Conservation (phyloP, 1,284 basidiomycete species). For the Rhodofomes roseus region DNA sequence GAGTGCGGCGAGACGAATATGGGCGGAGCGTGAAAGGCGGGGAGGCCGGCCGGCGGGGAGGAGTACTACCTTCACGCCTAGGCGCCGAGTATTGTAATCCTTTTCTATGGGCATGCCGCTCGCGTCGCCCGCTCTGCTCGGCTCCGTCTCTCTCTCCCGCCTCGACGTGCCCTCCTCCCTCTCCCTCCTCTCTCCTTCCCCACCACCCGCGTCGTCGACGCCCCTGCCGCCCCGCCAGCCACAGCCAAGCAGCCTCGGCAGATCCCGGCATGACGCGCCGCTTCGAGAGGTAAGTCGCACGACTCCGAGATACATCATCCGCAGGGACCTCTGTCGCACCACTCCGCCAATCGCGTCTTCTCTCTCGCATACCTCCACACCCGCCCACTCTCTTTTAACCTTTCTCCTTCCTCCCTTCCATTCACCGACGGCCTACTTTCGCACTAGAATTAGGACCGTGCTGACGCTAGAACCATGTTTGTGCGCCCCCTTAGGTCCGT, state of each 20-base stretch:
- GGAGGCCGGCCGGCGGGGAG: neutral
- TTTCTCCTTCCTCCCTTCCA: slow-evolving; percentile 1
- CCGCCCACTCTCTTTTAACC: slow-evolving; percentile 2
- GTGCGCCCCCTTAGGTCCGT: slow-evolving; percentile 40
- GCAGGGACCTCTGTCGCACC: slow-evolving; percentile 1
- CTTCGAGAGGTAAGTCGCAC: slow-evolving; percentile 10
- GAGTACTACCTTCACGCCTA: neutral
- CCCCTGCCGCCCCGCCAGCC: neutral
- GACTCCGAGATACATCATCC: slow-evolving; percentile 4
- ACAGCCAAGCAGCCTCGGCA: neutral
- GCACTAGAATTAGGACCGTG: neutral
- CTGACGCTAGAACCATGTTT: slow-evolving; percentile 9
- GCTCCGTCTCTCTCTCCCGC: neutral
- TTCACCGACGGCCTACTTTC: neutral
- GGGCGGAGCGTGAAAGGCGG: neutral
- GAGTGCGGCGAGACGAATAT: neutral
- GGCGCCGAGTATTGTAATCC: neutral
- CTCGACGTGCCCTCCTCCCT: neutral
- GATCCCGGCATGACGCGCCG: slow-evolving; percentile 10
- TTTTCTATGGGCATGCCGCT: slow-evolving; percentile 1
- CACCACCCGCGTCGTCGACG: neutral
- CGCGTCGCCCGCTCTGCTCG: slow-evolving; percentile 1
- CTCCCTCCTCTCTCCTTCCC: neutral
- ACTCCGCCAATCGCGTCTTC: slow-evolving; percentile 3
- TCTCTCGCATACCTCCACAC: neutral